Conservation (phyloP, 106 monocot genomes). For the Phalaenopsis equestris region DNA sequence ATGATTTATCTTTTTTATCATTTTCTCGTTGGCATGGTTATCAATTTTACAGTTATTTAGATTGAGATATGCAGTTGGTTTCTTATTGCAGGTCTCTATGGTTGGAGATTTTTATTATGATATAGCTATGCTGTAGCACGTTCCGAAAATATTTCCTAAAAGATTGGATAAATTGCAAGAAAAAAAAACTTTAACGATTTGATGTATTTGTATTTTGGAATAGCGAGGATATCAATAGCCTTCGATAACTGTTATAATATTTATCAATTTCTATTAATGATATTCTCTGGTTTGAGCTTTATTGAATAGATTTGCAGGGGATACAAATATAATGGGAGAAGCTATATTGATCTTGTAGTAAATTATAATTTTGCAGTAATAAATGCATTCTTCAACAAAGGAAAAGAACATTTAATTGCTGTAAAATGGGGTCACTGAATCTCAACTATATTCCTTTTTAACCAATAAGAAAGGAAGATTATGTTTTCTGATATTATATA, state of each 20-base stretch:
- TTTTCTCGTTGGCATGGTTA: background rate
- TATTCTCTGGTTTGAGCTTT: background rate
- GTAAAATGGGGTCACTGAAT: background rate
- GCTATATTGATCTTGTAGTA: too few species aligned
- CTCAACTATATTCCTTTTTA: background rate
- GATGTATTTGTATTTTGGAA: background rate
- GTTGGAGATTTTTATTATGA: background rate
- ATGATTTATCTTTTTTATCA: background rate
- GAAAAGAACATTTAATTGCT: background rate
- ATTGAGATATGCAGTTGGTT: background rate
- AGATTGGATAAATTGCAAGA: background rate
- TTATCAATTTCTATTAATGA: background rate
- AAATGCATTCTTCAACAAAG: background rate
- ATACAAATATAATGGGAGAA: background rate
- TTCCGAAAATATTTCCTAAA: background rate
- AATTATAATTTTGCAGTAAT: background rate
- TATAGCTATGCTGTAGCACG: background rate
- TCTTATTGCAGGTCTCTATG: background rate
- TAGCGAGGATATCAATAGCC: background rate
- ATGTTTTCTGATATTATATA: background rate
- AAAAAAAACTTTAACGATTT: background rate
- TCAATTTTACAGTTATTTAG: background rate
- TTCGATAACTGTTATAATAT: background rate
- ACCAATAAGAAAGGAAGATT: background rate
- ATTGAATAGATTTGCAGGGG: background rate